Evolutionary conservation across 768 basidiomycete species (phyloP), one percentile per base, ranked within the genome.

Genomic region (Trichaptum fuscoviolaceum): DNA sequence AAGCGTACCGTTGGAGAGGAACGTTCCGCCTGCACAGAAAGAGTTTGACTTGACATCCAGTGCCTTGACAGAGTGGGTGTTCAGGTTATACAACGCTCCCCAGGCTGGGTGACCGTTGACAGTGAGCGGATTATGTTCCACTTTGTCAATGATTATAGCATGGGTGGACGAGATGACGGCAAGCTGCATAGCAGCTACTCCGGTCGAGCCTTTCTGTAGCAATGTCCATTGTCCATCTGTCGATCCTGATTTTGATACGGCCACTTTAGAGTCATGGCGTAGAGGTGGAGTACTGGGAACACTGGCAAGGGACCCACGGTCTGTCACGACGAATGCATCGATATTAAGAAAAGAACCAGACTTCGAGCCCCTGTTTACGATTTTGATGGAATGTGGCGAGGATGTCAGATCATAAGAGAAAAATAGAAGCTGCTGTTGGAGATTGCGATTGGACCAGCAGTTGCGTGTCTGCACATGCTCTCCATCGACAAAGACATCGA

Each of bases 1-100:
- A 35, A 93, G 73, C 0, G 90, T 90, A 4, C 92, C 92, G 67
- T 94, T 92, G 25, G 87, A 75, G 7, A 93, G 77, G 73, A 92
- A 93, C 3, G 86, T 82, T 12, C 92, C 92, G 35, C 92, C 90
- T 9, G 92, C 92, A 72, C 92, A 94, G 77, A 94, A 94, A 25
- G 92, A 93, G 73, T 94, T 93, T 5, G 92, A 92, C 70, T 85
- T 78, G 75, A 93, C 82, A 52, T 78, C 71, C 30, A 94, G 79
- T 66, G 90, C 87, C 58, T 75, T 84, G 68, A 90, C 77, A 5
- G 80, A 63, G 70, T 90, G 84, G 12, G 87, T 87, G 30, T 83
- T 72, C 58, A 94, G 78, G 73, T 92, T 85, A 75, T 88, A 93
- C 23, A 94, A 74, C 8, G 88, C 88, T 0, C 82, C 90, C 92